Evolutionary conservation across 257 asterid genomes (phyloP).

Genomic region (Lithospermum erythrorhizon): DNA sequence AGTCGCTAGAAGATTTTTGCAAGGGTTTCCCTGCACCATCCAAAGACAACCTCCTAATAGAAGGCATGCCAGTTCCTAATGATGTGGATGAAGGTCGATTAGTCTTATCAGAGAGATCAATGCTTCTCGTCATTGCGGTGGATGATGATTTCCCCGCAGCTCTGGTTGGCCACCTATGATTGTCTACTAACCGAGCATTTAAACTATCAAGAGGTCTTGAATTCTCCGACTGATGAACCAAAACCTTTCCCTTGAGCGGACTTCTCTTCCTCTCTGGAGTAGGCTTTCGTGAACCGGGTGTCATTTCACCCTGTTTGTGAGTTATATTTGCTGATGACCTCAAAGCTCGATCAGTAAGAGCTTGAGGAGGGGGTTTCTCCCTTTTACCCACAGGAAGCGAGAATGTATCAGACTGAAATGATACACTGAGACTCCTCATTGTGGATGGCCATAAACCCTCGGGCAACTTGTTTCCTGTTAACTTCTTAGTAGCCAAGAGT

Average conservation of each 20-base stretch:
- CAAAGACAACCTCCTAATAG: slow-evolving; percentile 54
- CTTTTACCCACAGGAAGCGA: slow-evolving; percentile 44
- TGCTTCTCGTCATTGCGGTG: slow-evolving; percentile 27
- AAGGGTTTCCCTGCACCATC: slow-evolving; percentile 42
- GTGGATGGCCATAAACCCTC: slow-evolving; percentile 81
- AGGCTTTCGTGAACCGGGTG: slow-evolving; percentile 40
- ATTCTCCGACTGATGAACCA: slow-evolving; percentile 60
- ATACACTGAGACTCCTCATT: slow-evolving; percentile 50
- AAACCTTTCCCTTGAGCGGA: slow-evolving; percentile 53
- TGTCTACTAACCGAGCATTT: slow-evolving; percentile 51
- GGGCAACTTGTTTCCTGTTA: slow-evolving; percentile 34
- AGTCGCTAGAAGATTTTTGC: slow-evolving; percentile 47
- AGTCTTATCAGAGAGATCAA: slow-evolving; percentile 40
- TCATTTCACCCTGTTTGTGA: slow-evolving; percentile 36
- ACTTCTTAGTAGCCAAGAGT: slow-evolving; percentile 35
- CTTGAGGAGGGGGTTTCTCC: slow-evolving; percentile 40
- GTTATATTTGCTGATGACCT: slow-evolving; percentile 46
- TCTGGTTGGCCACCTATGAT: slow-evolving; percentile 74
- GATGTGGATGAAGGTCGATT: slow-evolving; percentile 25
- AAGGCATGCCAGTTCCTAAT: slow-evolving; percentile 26
- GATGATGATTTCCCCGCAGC: slow-evolving; percentile 34
- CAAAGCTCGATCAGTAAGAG: slow-evolving; percentile 37
- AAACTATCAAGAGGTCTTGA: slow-evolving; percentile 52
- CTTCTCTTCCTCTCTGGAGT: slow-evolving; percentile 72
- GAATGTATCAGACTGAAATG: slow-evolving; percentile 48